A percentile compares a stretch with the other conserved stretches of the same genome.
Conservation (phyloP, 2,329 filamentous ascomycete species). For the Aspergillus latus region DNA sequence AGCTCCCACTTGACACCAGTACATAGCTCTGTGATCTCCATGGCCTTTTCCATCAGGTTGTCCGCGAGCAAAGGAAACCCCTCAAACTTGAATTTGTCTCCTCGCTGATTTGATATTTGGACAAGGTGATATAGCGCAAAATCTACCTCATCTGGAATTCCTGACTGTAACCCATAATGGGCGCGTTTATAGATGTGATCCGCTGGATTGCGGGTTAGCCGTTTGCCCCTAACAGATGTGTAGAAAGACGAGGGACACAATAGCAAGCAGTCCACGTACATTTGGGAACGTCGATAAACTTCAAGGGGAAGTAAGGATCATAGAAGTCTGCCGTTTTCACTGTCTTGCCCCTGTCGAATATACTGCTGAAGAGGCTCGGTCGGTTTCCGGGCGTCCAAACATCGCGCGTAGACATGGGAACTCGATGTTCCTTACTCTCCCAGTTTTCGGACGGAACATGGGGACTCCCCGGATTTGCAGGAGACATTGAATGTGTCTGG, state of each 20-base stretch:
- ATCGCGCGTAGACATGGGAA: slow-evolving; percentile 43
- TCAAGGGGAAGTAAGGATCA: slow-evolving; percentile 39
- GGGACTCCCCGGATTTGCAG: slow-evolving; percentile 32
- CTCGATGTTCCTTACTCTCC: slow-evolving; percentile 39
- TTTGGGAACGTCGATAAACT: slow-evolving; percentile 37
- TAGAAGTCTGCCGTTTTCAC: slow-evolving; percentile 40
- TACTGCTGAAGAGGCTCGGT: slow-evolving; percentile 36
- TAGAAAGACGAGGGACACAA: neutral
- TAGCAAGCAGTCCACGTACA: slow-evolving; percentile 27
- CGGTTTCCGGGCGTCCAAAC: slow-evolving; percentile 46
- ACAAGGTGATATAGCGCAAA: slow-evolving; percentile 92
- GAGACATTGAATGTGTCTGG: slow-evolving; percentile 29
- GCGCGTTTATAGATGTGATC: slow-evolving; percentile 82
- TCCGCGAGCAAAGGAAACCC: slow-evolving; percentile 87
- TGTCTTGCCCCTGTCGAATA: slow-evolving; percentile 29
- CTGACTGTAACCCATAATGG: slow-evolving; percentile 77
- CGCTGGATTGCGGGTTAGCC: slow-evolving; percentile 30
- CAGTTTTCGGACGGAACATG: slow-evolving; percentile 36
- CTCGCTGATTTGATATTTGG: slow-evolving; percentile 90
- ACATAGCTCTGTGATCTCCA: slow-evolving; percentile 75
- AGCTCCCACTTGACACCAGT: slow-evolving; percentile 81
- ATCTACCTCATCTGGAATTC: slow-evolving; percentile 77
- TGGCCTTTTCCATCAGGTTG: slow-evolving; percentile 78
- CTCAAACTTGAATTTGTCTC: slow-evolving; percentile 94
- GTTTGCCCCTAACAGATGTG: neutral